These are phyloP conservation scores for Candida glucosophila DNA, from an alignment of 1,139 yeast genomes.

Conservation along the genomic window DNA sequence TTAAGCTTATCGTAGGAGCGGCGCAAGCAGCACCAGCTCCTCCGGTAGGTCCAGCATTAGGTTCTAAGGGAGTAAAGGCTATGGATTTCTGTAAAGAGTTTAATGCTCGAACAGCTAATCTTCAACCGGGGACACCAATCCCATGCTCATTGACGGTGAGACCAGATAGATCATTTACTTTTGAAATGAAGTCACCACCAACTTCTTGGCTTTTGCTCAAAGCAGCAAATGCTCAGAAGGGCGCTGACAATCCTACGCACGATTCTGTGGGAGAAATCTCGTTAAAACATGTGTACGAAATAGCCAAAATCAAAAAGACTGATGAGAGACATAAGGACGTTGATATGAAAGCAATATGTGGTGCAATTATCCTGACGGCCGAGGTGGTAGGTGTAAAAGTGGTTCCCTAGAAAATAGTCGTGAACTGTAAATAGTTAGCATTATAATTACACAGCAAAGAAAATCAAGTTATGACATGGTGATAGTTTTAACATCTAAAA, in stretches of 20 bases:
- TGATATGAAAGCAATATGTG: constrained; percentile 69
- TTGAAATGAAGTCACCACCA: constrained; percentile 86
- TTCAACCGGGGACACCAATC: constrained; percentile 77
- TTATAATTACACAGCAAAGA: too few relatives aligned
- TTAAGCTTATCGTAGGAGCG: constrained; percentile 93
- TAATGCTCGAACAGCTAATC: constrained; percentile 90
- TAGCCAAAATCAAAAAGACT: constrained; percentile 86
- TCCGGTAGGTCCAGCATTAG: constrained; percentile 98
- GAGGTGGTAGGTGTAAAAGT: constrained; percentile 81
- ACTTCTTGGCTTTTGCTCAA: constrained; percentile 80
- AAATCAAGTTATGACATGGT: too few relatives aligned
- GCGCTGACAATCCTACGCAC: constrained; percentile 50
- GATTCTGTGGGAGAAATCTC: constrained; percentile 62
- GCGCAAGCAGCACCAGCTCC: constrained; percentile 99
- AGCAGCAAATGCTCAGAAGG: constrained; percentile 79
- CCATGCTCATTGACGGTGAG: constrained; percentile 79
- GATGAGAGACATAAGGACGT: constrained; percentile 72
- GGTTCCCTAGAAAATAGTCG: constrained; percentile 43
- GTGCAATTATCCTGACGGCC: constrained; percentile 81
- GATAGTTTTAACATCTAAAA: too few relatives aligned
- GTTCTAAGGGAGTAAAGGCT: constrained; percentile 97
- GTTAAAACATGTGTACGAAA: constrained; percentile 86
- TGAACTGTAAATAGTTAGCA: too few relatives aligned
- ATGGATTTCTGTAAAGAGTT: constrained; percentile 97
- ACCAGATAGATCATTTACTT: constrained; percentile 86